Percentiles rank a stretch among this genome's conserved stretches.
phyloP scores from a whole-genome alignment of 2,329 filamentous ascomycete species.

The Erysiphe neolycopersici region DNA sequence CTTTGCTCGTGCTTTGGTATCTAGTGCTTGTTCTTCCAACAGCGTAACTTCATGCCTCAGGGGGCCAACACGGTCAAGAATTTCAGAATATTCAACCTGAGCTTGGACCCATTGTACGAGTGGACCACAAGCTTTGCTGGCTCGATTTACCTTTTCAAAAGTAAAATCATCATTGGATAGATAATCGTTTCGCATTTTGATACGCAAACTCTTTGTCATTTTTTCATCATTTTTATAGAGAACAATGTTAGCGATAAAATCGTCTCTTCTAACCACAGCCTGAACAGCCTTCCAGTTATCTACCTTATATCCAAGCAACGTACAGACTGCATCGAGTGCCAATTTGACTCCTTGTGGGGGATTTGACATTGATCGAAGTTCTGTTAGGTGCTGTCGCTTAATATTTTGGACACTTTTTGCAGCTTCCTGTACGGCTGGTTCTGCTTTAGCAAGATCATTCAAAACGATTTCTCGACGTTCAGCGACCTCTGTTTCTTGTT shows the following conservation, averaged over 20 bases:
- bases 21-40: conserved; percentile 65
- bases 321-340: conserved; percentile 88
- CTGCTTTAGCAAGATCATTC: conserved; percentile 65
- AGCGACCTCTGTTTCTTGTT: conserved; percentile 72
- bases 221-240: conserved; percentile 87
- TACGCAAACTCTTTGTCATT: conserved; percentile 62
- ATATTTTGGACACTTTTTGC: conserved; percentile 96
- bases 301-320: conserved; percentile 70
- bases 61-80: conserved; percentile 78
- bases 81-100: conserved; percentile 94
- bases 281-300: conserved; percentile 82
- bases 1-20: conserved; percentile 82
- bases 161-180: conserved; percentile 87
- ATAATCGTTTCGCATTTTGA: conserved; percentile 82
- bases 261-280: conserved; percentile 65
- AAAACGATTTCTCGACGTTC: conserved; percentile 61
- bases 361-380: conserved; percentile 91
- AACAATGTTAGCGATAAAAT: conserved; percentile 95
- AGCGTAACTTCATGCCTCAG: conserved; percentile 69
- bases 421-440: conserved; percentile 78
- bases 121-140: conserved; percentile 88
- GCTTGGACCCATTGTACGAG: conserved; percentile 92
- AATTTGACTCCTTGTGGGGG: conserved; percentile 77
- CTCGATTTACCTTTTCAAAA: conserved; percentile 84
- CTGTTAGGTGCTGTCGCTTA: conserved; percentile 86